These are phyloP conservation scores for Fagus crenata DNA, from an alignment of 306 rosid genomes.

Conservation along the genomic window DNA sequence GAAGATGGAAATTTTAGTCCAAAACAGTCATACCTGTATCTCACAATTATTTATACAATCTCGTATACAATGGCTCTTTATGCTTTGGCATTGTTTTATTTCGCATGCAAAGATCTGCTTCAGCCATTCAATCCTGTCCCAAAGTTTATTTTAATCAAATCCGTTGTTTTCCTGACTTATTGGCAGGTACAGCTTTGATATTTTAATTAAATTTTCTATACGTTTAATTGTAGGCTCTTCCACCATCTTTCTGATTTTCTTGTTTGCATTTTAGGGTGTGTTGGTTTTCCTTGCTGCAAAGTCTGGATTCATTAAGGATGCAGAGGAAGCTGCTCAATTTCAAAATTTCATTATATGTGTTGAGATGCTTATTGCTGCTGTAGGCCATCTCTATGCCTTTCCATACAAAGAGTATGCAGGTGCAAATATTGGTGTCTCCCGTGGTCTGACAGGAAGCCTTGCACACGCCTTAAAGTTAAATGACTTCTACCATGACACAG, in stretches of 20 bases:
- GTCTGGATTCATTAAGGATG: slow-evolving; percentile 71
- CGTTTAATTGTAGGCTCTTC: neutral
- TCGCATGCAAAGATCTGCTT: slow-evolving; percentile 96
- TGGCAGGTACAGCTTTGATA: slow-evolving; percentile 71
- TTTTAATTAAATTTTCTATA: slow-evolving; percentile 8
- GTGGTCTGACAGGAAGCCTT: slow-evolving; percentile 81
- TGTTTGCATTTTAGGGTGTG: slow-evolving; percentile 69
- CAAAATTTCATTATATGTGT: slow-evolving; percentile 92
- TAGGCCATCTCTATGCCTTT: slow-evolving; percentile 89
- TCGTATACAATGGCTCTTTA: slow-evolving; percentile 94
- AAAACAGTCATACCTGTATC: slow-evolving; percentile 82
- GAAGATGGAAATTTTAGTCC: slow-evolving; percentile 90
- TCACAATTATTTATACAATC: slow-evolving; percentile 82
- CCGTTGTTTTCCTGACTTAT: slow-evolving; percentile 96
- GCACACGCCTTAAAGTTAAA: slow-evolving; percentile 86
- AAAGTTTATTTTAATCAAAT: slow-evolving; percentile 85
- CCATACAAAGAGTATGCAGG: slow-evolving; percentile 99
- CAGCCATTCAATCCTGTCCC: slow-evolving; percentile 99
- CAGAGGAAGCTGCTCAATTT: slow-evolving; percentile 81
- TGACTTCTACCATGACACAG: slow-evolving; percentile 95
- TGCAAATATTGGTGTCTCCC: slow-evolving; percentile 81
- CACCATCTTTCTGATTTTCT: slow-evolving; percentile 17
- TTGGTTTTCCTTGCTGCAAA: slow-evolving; percentile 96
- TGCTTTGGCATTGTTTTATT: slow-evolving; percentile 78
- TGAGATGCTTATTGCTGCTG: slow-evolving; percentile 97